phyloP scores from a whole-genome alignment of 2,329 filamentous ascomycete species.

The Phyllosticta ampelicida region DNA sequence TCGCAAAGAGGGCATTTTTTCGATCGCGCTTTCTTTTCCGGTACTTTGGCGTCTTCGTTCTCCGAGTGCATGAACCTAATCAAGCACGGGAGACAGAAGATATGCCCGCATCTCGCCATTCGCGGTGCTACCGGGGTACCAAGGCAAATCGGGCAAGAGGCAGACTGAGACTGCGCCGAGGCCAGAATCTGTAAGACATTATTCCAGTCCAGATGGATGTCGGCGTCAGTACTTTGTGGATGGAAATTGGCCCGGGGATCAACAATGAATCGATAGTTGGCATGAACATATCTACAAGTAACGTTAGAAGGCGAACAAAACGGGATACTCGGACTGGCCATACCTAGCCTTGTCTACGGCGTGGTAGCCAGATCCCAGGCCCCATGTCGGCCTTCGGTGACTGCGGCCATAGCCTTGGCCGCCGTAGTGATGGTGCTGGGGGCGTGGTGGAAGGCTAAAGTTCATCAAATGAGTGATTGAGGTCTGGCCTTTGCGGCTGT shows the following conservation, averaged over 20 bases:
- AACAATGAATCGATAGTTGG: conserved; percentile 96
- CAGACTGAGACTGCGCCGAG: conserved; percentile 75
- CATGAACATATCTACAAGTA: conserved; percentile 63
- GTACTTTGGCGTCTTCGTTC: conserved; percentile 48
- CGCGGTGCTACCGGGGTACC: conserved; percentile 85
- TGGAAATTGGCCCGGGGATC: conserved; percentile 70
- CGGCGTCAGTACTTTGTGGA: conserved; percentile 72
- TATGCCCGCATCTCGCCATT: conserved; percentile 96
- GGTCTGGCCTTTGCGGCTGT: conserved; percentile 77
- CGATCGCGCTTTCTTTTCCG: conserved; percentile 64
- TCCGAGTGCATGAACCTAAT: conserved; percentile 91
- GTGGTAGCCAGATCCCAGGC: conserved; percentile 79
- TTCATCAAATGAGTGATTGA: conserved; percentile 96
- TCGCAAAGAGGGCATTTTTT: conserved; percentile 97
- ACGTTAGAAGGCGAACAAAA: background rate
- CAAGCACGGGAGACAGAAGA: conserved; percentile 87
- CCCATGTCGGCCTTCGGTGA: conserved; percentile 62
- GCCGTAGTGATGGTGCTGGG: conserved; percentile 48
- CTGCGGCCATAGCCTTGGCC: conserved; percentile 38
- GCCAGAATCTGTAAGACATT: conserved; percentile 85
- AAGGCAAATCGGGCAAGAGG: conserved; percentile 89
- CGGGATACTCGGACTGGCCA: conserved; percentile 17
- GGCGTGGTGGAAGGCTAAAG: conserved; percentile 69
- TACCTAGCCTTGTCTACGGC: conserved; percentile 82
- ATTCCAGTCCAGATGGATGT: conserved; percentile 83